phyloP scores from a whole-genome alignment of 345 rosid species.

The Murraya koenigii region DNA sequence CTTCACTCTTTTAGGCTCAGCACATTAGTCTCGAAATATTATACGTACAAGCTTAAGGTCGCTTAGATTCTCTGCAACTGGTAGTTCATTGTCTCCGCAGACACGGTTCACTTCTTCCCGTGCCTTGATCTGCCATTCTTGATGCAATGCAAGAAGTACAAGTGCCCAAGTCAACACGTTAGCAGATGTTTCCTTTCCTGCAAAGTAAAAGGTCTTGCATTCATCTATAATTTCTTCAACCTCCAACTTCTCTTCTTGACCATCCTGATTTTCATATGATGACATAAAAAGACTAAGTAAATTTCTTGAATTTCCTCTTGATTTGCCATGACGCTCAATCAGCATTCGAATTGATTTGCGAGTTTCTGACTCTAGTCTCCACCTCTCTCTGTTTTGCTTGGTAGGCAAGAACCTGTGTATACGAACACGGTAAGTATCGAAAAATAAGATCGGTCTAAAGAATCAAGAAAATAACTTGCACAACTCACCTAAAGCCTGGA shows the following conservation, averaged over 20 bases:
- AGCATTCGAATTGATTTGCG: constrained; percentile 52
- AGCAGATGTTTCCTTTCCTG: constrained; percentile 83
- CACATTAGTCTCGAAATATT: background rate
- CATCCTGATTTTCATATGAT: constrained; percentile 46
- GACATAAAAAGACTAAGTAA: constrained; percentile 57
- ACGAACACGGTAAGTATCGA: background rate
- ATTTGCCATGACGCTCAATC: constrained; percentile 36
- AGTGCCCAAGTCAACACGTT: constrained; percentile 67
- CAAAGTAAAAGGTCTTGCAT: constrained; percentile 86
- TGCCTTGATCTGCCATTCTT: constrained; percentile 77
- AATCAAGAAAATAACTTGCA: background rate
- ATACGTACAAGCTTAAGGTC: constrained; percentile 67
- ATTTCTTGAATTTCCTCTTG: constrained; percentile 40
- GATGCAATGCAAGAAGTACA: constrained; percentile 63
- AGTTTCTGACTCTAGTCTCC: constrained; percentile 67
- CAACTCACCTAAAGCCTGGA: constrained; percentile 72
- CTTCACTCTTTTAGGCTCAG: background rate
- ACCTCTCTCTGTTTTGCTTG: constrained; percentile 68
- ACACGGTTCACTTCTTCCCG: constrained; percentile 60
- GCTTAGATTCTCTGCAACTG: constrained; percentile 38
- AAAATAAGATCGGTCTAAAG: background rate
- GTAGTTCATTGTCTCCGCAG: constrained; percentile 32
- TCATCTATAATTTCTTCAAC: constrained; percentile 77
- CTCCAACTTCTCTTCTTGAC: constrained; percentile 52
- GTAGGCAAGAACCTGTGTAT: constrained; percentile 66